These are phyloP conservation scores for Fusarium sp. DNA, from an alignment of 2,329 filamentous ascomycete genomes.

Conservation along the genomic window DNA sequence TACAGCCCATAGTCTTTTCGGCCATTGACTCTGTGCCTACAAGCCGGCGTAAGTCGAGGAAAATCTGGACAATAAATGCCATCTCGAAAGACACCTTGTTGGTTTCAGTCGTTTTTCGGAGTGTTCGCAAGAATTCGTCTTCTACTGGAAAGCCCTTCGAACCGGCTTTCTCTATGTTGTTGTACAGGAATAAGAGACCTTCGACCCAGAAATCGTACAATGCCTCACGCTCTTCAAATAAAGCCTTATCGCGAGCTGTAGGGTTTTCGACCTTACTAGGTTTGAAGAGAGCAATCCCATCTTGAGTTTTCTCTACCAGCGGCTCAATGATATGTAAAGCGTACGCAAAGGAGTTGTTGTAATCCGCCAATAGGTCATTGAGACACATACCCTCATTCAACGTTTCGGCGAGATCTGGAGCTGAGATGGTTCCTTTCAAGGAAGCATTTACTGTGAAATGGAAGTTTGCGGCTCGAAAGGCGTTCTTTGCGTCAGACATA, in stretches of 20 bases:
- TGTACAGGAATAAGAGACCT: background rate
- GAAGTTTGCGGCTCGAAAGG: background rate
- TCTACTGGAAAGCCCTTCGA: background rate
- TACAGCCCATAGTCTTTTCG: background rate
- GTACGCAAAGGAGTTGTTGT: background rate
- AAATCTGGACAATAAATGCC: background rate
- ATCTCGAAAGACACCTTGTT: background rate
- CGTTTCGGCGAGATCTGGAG: background rate
- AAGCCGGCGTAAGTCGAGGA: background rate
- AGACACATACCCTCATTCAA: background rate
- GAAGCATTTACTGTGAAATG: background rate
- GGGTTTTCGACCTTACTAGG: background rate
- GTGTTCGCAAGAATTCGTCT: background rate
- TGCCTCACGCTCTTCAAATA: background rate
- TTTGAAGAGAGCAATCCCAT: no score
- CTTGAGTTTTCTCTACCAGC: background rate
- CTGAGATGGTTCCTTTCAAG: background rate
- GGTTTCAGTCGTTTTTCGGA: background rate
- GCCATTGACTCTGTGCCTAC: background rate
- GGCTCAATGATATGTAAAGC: background rate
- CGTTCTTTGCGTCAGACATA: background rate
- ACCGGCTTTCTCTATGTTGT: background rate
- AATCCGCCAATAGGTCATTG: background rate
- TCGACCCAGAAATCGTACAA: background rate
- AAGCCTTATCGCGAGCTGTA: accelerated